Percentiles rank a stretch among this genome's conserved stretches.
phyloP scores from a whole-genome alignment of 2,329 filamentous ascomycete genomes.

The Fusarium sp. region DNA sequence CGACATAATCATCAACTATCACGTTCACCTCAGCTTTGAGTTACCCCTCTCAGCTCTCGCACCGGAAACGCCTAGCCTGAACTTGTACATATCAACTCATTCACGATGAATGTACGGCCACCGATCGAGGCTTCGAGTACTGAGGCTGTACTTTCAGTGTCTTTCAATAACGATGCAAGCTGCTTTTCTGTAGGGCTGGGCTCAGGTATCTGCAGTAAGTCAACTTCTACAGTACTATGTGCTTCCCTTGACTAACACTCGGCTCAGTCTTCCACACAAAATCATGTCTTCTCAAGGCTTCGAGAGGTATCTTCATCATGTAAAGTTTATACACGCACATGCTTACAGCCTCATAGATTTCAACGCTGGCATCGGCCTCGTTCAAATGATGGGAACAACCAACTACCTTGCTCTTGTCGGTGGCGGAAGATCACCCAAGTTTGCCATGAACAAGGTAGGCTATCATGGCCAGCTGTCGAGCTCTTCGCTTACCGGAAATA shows the following conservation, averaged over 20 bases:
- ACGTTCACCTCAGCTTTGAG: not conserved
- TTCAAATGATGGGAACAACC: constrained; percentile 85
- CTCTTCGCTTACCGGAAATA: constrained; percentile 42
- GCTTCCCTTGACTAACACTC: constrained; percentile 19
- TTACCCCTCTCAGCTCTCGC: constrained; percentile 28
- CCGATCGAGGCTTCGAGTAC: constrained; percentile 80
- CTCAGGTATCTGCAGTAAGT: constrained; percentile 82
- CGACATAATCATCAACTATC: not conserved
- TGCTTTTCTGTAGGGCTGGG: constrained; percentile 90
- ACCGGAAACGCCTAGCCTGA: not conserved
- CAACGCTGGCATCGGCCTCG: constrained; percentile 81
- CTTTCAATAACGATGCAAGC: constrained; percentile 85
- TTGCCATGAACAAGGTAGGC: constrained; percentile 81
- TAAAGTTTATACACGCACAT: not conserved
- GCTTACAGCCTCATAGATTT: constrained; percentile 63
- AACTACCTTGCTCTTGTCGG: constrained; percentile 91
- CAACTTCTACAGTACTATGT: not conserved
- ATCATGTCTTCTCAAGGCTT: constrained; percentile 72
- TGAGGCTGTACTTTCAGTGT: constrained; percentile 79
- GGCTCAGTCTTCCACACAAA: constrained; percentile 74
- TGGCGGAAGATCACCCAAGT: constrained; percentile 85
- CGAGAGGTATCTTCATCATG: constrained; percentile 50
- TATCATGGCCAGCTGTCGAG: not conserved
- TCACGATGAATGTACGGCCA: constrained; percentile 84
- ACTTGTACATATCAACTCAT: constrained; percentile 16